Percentiles rank a stretch among this genome's conserved stretches.
These are phyloP conservation scores for Tremella mesenterica DNA, from an alignment of 768 basidiomycete species.

Conservation along the genomic window DNA sequence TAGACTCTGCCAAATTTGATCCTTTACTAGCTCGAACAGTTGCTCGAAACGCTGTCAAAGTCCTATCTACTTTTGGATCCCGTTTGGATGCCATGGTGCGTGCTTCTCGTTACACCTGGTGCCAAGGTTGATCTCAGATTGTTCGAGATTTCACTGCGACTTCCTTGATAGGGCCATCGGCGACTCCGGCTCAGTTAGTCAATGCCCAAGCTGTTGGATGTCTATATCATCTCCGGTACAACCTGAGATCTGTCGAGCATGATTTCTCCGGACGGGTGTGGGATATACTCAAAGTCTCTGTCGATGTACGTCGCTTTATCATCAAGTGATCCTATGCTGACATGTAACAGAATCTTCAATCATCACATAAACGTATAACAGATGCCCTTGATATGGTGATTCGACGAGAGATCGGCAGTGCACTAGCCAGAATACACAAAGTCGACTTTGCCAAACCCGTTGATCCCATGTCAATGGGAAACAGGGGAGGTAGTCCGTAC, in stretches of 20 bases:
- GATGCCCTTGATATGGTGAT: constrained; percentile 48
- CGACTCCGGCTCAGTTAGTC: constrained; percentile 65
- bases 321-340: constrained; percentile 20
- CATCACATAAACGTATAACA: constrained; percentile 35
- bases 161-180: constrained; percentile 63
- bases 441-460: constrained; percentile 67
- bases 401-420: constrained; percentile 67
- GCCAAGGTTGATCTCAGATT: constrained; percentile 49
- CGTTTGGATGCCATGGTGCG: constrained; percentile 64
- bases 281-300: constrained; percentile 51
- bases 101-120: background rate
- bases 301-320: constrained; percentile 50
- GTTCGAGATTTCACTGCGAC: constrained; percentile 69
- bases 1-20: constrained; percentile 87
- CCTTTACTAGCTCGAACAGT: constrained; percentile 72
- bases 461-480: constrained; percentile 54
- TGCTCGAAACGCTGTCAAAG: constrained; percentile 61
- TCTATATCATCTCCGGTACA: constrained; percentile 66
- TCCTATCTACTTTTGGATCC: constrained; percentile 60
- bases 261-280: constrained; percentile 61
- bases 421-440: constrained; percentile 68
- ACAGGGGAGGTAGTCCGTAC: constrained; percentile 66
- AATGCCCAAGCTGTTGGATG: constrained; percentile 74
- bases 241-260: constrained; percentile 57
- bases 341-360: constrained; percentile 10